A percentile compares a stretch with the other conserved stretches of the same genome.
These are phyloP conservation scores for Kalanchoe fedtschenkoi DNA, from an alignment of 164 flowering plant species.

Conservation along the genomic window DNA sequence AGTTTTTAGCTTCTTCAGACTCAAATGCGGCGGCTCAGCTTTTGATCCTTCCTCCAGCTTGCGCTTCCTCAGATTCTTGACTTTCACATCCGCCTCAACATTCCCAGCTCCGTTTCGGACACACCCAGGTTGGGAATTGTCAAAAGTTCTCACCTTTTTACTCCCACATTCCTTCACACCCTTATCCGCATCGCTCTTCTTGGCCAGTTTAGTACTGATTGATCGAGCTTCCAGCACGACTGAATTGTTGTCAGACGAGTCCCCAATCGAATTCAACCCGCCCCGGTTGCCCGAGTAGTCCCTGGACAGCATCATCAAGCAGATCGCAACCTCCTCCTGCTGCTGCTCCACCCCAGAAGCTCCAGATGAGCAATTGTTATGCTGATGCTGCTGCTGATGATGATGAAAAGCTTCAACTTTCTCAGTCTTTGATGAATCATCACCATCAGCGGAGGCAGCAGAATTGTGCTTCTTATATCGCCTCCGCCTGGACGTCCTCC, in stretches of 20 bases:
- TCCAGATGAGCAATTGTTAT: constrained; percentile 31
- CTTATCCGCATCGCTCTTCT: constrained; percentile 9
- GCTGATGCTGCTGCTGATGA: too few species aligned
- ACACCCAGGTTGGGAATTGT: constrained; percentile 31
- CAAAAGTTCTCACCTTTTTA: constrained; percentile 22
- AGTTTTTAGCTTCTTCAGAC: constrained; percentile 6
- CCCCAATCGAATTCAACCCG: constrained; percentile 31
- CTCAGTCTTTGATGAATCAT: constrained; percentile 18
- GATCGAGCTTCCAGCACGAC: constrained; percentile 53
- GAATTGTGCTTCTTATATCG: constrained; percentile 20
- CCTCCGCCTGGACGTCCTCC: constrained; percentile 25
- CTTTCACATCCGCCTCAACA: constrained; percentile 19
- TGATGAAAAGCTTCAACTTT: constrained; percentile 7
- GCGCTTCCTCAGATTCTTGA: constrained; percentile 9
- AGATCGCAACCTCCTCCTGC: constrained; percentile 65
- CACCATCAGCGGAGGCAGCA: too few species aligned
- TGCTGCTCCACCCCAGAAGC: constrained; percentile 62
- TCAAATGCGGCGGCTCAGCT: constrained; percentile 17
- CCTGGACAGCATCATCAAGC: constrained; percentile 80
- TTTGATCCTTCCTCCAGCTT: constrained; percentile 15
- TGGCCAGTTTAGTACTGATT: constrained; percentile 19
- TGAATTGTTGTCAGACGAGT: constrained; percentile 62
- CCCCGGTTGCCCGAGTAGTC: constrained; percentile 43
- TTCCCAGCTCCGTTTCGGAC: constrained; percentile 19
- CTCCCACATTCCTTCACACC: constrained; percentile 17